Conservation (phyloP, 1,284 basidiomycete genomes). For the Puccinia brachypodii region DNA sequence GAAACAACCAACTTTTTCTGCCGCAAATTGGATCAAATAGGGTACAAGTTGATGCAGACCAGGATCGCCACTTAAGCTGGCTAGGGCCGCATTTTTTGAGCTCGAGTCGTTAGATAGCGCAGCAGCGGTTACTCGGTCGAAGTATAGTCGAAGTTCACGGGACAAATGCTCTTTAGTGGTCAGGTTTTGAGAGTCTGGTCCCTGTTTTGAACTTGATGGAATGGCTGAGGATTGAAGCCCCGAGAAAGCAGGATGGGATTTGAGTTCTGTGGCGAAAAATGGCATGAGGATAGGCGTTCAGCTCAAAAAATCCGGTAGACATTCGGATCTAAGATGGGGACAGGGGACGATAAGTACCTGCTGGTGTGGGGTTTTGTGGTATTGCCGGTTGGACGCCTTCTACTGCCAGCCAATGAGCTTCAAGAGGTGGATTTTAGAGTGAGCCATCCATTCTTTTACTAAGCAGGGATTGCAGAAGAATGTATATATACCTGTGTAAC, state of each 20-base stretch:
- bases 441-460: conserved; percentile 55
- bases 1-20: conserved; percentile 63
- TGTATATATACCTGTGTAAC: conserved; percentile 63
- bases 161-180: conserved; percentile 81
- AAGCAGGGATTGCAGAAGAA: not conserved
- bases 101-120: conserved; percentile 67
- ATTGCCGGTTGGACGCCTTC: conserved; percentile 96
- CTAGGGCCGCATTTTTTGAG: conserved; percentile 75
- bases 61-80: conserved; percentile 82
- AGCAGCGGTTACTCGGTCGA: conserved; percentile 83
- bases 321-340: conserved; percentile 50
- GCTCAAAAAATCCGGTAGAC: conserved; percentile 53
- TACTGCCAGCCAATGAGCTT: conserved; percentile 93
- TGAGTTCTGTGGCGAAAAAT: conserved; percentile 10
- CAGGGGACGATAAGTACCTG: conserved; percentile 48
- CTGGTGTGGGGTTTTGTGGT: conserved; percentile 84
- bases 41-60: conserved; percentile 91
- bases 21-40: conserved; percentile 92
- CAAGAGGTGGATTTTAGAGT: conserved; percentile 49
- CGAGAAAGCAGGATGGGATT: conserved; percentile 7
- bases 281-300: not conserved
- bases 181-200: conserved; percentile 56
- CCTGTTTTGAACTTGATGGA: conserved; percentile 48
- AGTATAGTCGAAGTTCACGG: conserved; percentile 91
- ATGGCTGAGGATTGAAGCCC: conserved; percentile 23